Evolutionary conservation across 208 protist species (phyloP), one percentile per base, ranked within the genome.

Genomic region (Acanthamoeba polyphaga): DNA sequence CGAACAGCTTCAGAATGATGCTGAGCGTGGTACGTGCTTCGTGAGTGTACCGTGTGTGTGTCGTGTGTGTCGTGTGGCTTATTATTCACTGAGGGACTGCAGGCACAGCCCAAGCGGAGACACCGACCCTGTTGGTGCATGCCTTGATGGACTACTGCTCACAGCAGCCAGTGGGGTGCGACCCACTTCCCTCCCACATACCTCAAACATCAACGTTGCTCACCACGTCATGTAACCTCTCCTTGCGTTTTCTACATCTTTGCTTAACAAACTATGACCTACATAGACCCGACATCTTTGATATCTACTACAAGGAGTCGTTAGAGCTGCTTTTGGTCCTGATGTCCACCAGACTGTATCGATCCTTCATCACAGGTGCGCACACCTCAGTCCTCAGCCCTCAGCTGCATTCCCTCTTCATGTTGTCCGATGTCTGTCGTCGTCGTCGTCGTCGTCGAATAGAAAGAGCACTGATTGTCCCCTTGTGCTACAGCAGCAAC

Each of bases 111-210:
- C 51, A 17, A 8, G 29, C 66, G 29, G 76, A 55, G 76, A 60
- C n/a, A 32, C 19, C 76, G 12, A 19, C 49, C n/a, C 24, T 55
- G 7, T 29, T 92, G 19, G 55, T 76, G 43, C 5, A 49, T 34
- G 87, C 62, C 3, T 43, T 92, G 19, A 68, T 92, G 53, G 87
- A 92, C 87, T 92, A 76, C 43, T 92, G 87, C 62, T 53, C 64
- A n/a, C 38, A 51, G 10, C 72, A 82, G 38, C 72, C 72, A 22
- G 43, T 51, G 12, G 38, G 72, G 72, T 82, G 51, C 12, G 9
- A 3, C 29, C 5, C 12, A 6, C n/a, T 29, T 3, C 85, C 29
- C 22, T 43, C n/a, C 4, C 43, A 43, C 55, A 15, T 60, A 8
- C 13, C 55, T 7, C 22, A 9, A 88, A 17, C 46, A 64, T 19